Conservation (phyloP, 768 basidiomycete species). For the Lepiota brunneoincarnata region DNA sequence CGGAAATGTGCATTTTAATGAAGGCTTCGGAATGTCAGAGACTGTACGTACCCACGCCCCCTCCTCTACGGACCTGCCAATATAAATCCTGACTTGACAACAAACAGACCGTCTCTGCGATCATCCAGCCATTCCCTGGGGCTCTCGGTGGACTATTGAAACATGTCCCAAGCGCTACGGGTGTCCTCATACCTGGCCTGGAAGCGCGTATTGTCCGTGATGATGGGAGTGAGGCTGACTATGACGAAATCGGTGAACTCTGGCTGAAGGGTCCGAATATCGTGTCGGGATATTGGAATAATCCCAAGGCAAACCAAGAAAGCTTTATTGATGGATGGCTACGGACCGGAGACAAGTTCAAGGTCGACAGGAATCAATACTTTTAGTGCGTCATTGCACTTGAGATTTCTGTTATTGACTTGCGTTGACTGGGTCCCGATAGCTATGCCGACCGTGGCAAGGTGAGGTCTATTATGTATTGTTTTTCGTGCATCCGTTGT, state of each 20-base stretch:
- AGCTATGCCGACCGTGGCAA: conserved; percentile 76
- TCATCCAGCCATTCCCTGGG: conserved; percentile 41
- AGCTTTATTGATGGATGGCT: conserved; percentile 75
- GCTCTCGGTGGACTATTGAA: conserved; percentile 40
- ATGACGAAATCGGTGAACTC: conserved; percentile 65
- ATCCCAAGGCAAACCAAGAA: conserved; percentile 58
- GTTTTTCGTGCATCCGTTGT: no score
- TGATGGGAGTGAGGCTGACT: conserved; percentile 50
- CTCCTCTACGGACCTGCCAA: neutral
- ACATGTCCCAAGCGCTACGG: conserved; percentile 40
- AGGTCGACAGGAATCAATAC: conserved; percentile 52
- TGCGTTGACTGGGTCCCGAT: neutral
- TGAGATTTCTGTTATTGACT: neutral
- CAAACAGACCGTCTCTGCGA: conserved; percentile 51
- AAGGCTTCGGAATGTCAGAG: conserved; percentile 74
- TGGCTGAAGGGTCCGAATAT: conserved; percentile 54
- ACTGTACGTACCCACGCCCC: conserved; percentile 35
- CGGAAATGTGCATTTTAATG: conserved; percentile 23
- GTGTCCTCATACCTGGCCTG: conserved; percentile 59
- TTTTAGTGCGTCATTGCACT: conserved; percentile 50
- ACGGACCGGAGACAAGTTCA: conserved; percentile 68
- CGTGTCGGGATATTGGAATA: conserved; percentile 68
- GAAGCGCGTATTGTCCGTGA: conserved; percentile 59
- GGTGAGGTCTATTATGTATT: conserved; percentile 29
- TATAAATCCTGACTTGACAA: neutral